Conservation (phyloP, 2,329 filamentous ascomycete genomes). For the Botrytis tulipae region DNA sequence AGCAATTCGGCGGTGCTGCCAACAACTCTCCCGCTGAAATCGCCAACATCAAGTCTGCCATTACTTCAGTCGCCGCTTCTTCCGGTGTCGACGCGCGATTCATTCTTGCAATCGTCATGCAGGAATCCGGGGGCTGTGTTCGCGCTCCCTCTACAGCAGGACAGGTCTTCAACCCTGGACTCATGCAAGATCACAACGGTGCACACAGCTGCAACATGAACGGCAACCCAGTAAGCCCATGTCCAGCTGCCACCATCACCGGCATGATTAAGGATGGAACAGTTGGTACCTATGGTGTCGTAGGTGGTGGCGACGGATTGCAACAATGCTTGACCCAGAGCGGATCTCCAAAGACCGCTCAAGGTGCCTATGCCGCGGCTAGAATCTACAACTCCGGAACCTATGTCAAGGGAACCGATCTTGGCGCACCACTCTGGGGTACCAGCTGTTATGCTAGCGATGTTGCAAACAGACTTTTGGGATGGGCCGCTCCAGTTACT, state of each 20-base stretch:
- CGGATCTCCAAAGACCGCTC: constrained; percentile 30
- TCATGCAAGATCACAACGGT: constrained; percentile 35
- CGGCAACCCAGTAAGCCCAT: constrained; percentile 18
- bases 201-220: constrained; percentile 23
- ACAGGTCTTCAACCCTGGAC: constrained; percentile 26
- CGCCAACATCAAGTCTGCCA: not conserved
- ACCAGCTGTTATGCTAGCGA: constrained; percentile 34
- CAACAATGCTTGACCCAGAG: constrained; percentile 13
- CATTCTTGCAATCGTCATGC: constrained; percentile 40
- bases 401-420: constrained; percentile 37
- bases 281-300: constrained; percentile 27
- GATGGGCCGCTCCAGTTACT: not conserved
- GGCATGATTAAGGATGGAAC: constrained; percentile 37
- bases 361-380: constrained; percentile 39
- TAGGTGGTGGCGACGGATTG: not conserved
- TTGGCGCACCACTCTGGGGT: constrained; percentile 30
- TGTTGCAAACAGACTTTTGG: constrained; percentile 31
- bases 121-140: constrained; percentile 38
- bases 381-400: constrained; percentile 45
- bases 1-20: not conserved
- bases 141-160: constrained; percentile 22
- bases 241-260: constrained; percentile 8
- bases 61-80: not conserved
- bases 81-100: constrained; percentile 28
- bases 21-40: constrained; percentile 16